phyloP scores from a whole-genome alignment of 352 stramenopile genomes.

The Phytophthora ramorum region DNA sequence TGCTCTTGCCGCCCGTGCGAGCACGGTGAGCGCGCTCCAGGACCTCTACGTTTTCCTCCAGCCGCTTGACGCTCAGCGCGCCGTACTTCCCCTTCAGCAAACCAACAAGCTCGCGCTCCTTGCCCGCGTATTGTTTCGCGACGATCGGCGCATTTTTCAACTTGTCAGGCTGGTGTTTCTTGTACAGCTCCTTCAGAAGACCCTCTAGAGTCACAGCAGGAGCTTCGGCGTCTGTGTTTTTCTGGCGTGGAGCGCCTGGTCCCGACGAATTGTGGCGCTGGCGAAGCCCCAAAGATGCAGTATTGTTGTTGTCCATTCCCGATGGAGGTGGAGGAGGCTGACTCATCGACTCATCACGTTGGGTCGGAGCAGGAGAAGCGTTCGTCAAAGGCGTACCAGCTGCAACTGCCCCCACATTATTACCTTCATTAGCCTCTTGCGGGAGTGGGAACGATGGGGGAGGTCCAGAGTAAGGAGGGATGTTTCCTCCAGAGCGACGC shows the following conservation, averaged over 20 bases:
- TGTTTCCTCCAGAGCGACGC: constrained; percentile 14
- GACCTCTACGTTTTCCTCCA: constrained; percentile 64
- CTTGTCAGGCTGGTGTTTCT: constrained; percentile 79
- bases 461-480: constrained; percentile 9
- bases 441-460: constrained; percentile 9
- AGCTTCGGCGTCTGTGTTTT: constrained; percentile 3
- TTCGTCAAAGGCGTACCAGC: constrained; percentile 4
- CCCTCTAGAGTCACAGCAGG: constrained; percentile 52
- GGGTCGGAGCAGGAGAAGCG: constrained; percentile 8
- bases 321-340: constrained; percentile 9
- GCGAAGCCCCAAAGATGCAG: constrained; percentile 29
- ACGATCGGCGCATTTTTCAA: constrained; percentile 67
- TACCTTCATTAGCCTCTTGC: constrained; percentile 11
- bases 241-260: constrained; percentile 9
- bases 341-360: constrained; percentile 1
- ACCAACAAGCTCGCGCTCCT: constrained; percentile 67
- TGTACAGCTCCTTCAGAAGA: constrained; percentile 74
- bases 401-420: background rate
- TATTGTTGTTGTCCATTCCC: constrained; percentile 15
- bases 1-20: constrained; percentile 13
- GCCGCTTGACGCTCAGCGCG: constrained; percentile 69
- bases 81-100: constrained; percentile 79
- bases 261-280: constrained; percentile 28
- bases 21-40: constrained; percentile 37
- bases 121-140: constrained; percentile 65